Base-by-base conservation (phyloP, 331 rosid genomes). In the Quercus phellos region DNA sequence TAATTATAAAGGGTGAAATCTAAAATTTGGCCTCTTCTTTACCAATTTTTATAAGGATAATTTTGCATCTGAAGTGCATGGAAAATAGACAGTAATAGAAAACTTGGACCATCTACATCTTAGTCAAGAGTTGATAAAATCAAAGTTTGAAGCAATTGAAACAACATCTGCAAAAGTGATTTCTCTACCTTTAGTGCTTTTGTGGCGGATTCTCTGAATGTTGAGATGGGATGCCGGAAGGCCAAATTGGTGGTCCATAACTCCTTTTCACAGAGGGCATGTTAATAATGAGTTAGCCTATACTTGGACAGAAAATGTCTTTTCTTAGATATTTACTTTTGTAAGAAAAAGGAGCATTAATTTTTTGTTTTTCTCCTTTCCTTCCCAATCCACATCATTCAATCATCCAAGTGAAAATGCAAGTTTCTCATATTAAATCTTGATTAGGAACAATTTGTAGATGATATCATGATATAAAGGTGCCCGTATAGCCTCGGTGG, bases 181-280 rank as follows among this genome's bases (percentile, higher is more conserved):
- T 67, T 78, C 60, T 80, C 61, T 78, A 81, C 74, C 85, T 88
- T 75, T 79, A 83, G 94, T 80, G 87, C 87, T 87, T 86, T 82
- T 64, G 38, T 76, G 71, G 80, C 29, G 68, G 84, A 87, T 89
- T 86, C 89, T 68, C 56, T 67, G 51, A 78, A 82, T 76, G 89
- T 72, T 84, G 55, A 83, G 85, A 87, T 82, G 77, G 79, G 79
- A 74, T 84, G 83, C 85, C 85, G 82, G 43, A 69, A 74, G 80
- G 80, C 85, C 84, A 82, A 87, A 82, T 85, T 79, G 80, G 97
- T 87, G 97, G 97, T 88, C 95, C 95, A 85, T 75, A 18, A 80
- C 86, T 85, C 86, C 88, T 85, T 85, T 88, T 71, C 79, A 12
- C 74, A 83, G 78, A 76, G 92, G 68, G 54, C 85, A 29, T 2